These are phyloP conservation scores for Trichoderma cornu-damae DNA, from an alignment of 2,329 filamentous ascomycete species.

Conservation along the genomic window DNA sequence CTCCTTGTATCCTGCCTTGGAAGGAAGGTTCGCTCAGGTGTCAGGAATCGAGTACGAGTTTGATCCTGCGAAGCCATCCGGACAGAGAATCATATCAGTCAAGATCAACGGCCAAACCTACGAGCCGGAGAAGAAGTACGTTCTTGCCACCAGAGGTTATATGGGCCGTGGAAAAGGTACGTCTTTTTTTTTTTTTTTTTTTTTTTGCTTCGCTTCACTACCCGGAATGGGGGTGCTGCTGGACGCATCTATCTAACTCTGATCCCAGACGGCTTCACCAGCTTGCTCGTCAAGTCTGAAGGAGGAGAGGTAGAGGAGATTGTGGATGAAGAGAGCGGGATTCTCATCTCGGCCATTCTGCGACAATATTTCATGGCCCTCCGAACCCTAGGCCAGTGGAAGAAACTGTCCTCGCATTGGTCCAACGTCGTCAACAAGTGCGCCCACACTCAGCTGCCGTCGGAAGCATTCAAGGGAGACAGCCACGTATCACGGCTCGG, in stretches of 20 bases:
- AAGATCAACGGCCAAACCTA: constrained; percentile 58
- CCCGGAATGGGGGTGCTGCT: not conserved
- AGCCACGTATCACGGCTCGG: constrained; percentile 31
- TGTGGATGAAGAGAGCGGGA: constrained; percentile 79
- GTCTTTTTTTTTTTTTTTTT: too few species aligned
- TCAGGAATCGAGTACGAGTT: constrained; percentile 75
- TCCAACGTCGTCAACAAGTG: constrained; percentile 57
- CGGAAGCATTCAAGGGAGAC: constrained; percentile 28
- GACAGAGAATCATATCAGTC: constrained; percentile 58
- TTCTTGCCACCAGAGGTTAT: constrained; percentile 75
- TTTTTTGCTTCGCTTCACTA: not conserved
- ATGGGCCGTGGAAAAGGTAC: constrained; percentile 74
- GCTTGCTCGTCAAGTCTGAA: constrained; percentile 68
- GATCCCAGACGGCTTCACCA: constrained; percentile 63
- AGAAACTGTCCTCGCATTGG: constrained; percentile 67
- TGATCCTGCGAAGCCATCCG: constrained; percentile 56
- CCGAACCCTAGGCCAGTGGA: constrained; percentile 76
- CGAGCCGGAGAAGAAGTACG: constrained; percentile 60
- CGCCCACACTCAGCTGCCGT: constrained; percentile 44
- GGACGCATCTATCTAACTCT: constrained; percentile 19
- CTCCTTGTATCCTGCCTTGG: constrained; percentile 72
- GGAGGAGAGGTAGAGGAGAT: constrained; percentile 73
- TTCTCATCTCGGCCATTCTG: constrained; percentile 79
- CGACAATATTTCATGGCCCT: constrained; percentile 88
- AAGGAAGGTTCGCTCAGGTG: constrained; percentile 80